Base-by-base conservation (phyloP, 2,329 filamentous ascomycete species). In the Colletotrichum navitas region DNA sequence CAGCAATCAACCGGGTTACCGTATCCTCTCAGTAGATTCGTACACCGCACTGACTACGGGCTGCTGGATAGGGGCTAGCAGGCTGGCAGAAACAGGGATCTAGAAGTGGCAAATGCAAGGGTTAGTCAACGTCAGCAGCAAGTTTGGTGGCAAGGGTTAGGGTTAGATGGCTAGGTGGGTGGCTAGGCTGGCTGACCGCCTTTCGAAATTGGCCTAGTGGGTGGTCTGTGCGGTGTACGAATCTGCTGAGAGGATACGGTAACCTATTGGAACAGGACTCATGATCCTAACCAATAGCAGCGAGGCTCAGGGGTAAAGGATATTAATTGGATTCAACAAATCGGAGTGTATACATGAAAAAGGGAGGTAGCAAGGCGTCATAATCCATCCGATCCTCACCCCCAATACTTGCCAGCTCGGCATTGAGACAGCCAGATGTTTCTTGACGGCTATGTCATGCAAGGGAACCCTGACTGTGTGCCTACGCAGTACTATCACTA, bases 381-480 rank as follows among this genome's bases (percentile, higher is more conserved):
- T 68, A 26, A 26, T 18, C 18, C 34, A 24, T 55, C 14, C n/a
- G 16, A 45, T 26, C 14, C 11, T 47, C 8, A 16, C 14, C 26
- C n/a, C 26, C 32, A 10, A 3, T 10, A 2, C 10, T 26, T n/a
- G 34, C 32, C 21, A 24, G 45, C 32, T 51, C 29, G 21, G 32
- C 32, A 62, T 21, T 47, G 58, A 36, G 21, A 49, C 41, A 34
- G 39, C 16, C 41, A 6, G 16, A 58, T 24, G 18, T 51, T n/a
- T 45, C 52, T 68, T 47, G 58, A 63, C 63, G 47, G 56, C 36
- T 12, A 49, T 18, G n/a, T 24, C 24, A 36, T 71, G 59, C 65
- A 47, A 68, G 65, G 68, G 39, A 52, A 34, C 47, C 68, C 34
- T 68, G 51, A 63, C 68, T 34, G 49, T 34, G 21, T 24, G 10